phyloP scores from a whole-genome alignment of 805 yeast genomes.

The Ogataea kodamae region DNA sequence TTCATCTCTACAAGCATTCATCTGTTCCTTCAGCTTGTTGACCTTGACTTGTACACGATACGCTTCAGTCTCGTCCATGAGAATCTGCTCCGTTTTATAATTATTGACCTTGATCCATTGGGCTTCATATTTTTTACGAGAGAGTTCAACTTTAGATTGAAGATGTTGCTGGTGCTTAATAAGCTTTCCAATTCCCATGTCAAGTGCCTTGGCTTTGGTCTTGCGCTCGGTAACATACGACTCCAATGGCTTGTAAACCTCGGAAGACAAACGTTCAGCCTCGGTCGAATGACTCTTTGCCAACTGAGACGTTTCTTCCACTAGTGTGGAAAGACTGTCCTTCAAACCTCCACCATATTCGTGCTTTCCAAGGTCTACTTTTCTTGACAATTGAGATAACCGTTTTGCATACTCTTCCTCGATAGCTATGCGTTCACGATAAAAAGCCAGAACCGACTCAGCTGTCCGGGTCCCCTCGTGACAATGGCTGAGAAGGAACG shows the following conservation, averaged over 20 bases:
- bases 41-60: conserved; percentile 57
- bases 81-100: conserved; percentile 55
- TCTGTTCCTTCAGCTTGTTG: conserved; percentile 43
- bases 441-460: conserved; percentile 46
- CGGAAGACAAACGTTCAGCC: conserved; percentile 46
- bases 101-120: conserved; percentile 60
- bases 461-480: conserved; percentile 57
- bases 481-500: conserved; percentile 51
- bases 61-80: conserved; percentile 72
- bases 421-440: conserved; percentile 54
- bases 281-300: conserved; percentile 53
- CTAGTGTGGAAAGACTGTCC: conserved; percentile 55
- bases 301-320: conserved; percentile 56
- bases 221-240: conserved; percentile 50
- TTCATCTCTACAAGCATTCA: conserved; percentile 43
- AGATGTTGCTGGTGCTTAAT: conserved; percentile 42
- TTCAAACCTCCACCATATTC: conserved; percentile 58
- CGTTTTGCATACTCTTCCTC: conserved; percentile 71
- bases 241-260: conserved; percentile 50
- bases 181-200: conserved; percentile 54
- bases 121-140: conserved; percentile 49
- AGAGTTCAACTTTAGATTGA: conserved; percentile 34
- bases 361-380: conserved; percentile 19
- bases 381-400: conserved; percentile 48
- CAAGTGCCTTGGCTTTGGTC: conserved; percentile 53